These are phyloP conservation scores for Lactifluus subvellereus DNA, from an alignment of 768 basidiomycete species.

Conservation along the genomic window DNA sequence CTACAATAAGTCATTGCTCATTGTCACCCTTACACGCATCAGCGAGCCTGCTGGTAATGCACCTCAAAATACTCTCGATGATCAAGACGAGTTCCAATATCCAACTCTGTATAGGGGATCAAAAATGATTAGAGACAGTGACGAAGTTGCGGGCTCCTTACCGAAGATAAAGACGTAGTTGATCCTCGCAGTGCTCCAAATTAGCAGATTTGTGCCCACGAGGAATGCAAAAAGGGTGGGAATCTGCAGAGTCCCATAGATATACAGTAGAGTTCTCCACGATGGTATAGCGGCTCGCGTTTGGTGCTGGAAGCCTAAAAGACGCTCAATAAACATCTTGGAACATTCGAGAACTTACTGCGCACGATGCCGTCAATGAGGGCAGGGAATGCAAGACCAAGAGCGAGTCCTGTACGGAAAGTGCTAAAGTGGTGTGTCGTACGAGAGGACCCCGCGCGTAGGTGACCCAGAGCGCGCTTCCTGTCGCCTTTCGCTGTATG, in stretches of 20 bases:
- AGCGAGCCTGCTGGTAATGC: slow-evolving; percentile 8
- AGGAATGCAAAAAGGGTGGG: slow-evolving; percentile 72
- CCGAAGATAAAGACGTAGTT: slow-evolving; percentile 95
- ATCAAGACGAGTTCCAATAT: slow-evolving; percentile 37
- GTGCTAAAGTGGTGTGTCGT: slow-evolving; percentile 66
- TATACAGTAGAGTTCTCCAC: slow-evolving; percentile 68
- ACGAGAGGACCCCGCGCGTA: slow-evolving; percentile 47
- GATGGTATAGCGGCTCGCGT: slow-evolving; percentile 52
- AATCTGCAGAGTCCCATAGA: slow-evolving; percentile 70
- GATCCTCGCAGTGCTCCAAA: slow-evolving; percentile 71
- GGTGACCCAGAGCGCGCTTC: slow-evolving; percentile 65
- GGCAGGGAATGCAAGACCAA: slow-evolving; percentile 72
- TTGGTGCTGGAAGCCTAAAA: slow-evolving; percentile 48
- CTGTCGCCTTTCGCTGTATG: slow-evolving; percentile 56
- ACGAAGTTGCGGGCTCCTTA: slow-evolving; percentile 30
- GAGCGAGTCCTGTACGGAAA: slow-evolving; percentile 64
- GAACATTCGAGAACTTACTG: slow-evolving; percentile 39
- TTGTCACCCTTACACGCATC: not conserved
- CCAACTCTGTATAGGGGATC: slow-evolving; percentile 9
- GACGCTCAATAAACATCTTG: not conserved
- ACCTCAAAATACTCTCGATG: slow-evolving; percentile 73
- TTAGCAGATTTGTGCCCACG: slow-evolving; percentile 76
- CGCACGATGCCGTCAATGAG: slow-evolving; percentile 55
- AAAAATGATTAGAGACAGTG: not conserved
- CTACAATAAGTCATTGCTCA: slow-evolving; percentile 34